Evolutionary conservation across 345 rosid genomes (phyloP).

Genomic region (Linum lewisii): DNA sequence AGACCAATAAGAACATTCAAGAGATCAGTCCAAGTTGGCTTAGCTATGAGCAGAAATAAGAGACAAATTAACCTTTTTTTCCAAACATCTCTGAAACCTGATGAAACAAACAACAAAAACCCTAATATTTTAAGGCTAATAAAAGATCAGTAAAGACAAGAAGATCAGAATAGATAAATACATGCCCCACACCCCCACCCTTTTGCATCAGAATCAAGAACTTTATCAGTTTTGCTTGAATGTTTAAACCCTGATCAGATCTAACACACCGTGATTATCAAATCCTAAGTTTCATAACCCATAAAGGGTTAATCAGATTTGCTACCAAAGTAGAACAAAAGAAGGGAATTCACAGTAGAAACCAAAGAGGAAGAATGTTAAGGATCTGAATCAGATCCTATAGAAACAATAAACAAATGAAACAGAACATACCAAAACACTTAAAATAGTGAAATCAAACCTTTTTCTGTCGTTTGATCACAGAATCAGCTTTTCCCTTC

Average conservation of each 20-base stretch:
- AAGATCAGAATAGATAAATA: not conserved
- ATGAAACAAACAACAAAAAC: not conserved
- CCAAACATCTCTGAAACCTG: no score
- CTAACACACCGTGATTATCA: slow-evolving; percentile 20
- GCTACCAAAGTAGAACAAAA: not conserved
- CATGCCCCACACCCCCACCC: no score
- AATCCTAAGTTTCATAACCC: not conserved
- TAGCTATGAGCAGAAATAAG: not conserved
- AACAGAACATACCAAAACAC: not conserved
- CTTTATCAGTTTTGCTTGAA: slow-evolving; percentile 16
- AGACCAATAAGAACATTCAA: not conserved
- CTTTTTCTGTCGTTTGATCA: slow-evolving; percentile 8
- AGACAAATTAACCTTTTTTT: not conserved
- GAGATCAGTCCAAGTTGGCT: not conserved
- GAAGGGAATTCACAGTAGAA: slow-evolving; percentile 11
- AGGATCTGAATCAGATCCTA: slow-evolving; percentile 32
- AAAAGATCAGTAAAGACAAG: slow-evolving; percentile 1
- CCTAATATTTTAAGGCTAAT: slow-evolving; percentile 1
- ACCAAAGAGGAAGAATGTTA: slow-evolving; percentile 21
- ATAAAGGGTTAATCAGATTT: not conserved
- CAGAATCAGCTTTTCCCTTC: slow-evolving; percentile 7
- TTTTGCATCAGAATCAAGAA: slow-evolving; percentile 6
- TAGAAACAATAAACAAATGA: slow-evolving; percentile 7
- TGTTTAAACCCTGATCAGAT: slow-evolving; percentile 14
- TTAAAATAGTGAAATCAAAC: not conserved